A percentile compares a stretch with the other conserved stretches of the same genome.
phyloP scores from a whole-genome alignment of 345 rosid species.

The Cardamine occulta region DNA sequence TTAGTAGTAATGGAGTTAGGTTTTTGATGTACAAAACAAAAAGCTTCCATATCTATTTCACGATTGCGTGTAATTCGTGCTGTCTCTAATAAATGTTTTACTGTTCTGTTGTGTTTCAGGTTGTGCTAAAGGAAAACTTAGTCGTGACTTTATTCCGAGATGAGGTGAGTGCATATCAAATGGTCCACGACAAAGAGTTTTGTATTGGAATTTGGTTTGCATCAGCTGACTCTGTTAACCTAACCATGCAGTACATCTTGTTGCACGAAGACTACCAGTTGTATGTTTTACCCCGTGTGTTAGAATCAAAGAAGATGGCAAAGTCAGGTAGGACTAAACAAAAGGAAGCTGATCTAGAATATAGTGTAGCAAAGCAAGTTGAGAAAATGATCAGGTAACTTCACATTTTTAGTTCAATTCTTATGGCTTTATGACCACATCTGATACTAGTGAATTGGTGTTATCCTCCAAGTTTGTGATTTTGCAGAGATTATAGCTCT shows the following conservation, averaged over 20 bases:
- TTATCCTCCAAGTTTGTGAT: slow-evolving; percentile 6
- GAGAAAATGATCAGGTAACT: slow-evolving; percentile 94
- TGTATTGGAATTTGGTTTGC: slow-evolving; percentile 12
- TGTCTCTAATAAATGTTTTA: slow-evolving; percentile 7
- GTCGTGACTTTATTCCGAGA: slow-evolving; percentile 86
- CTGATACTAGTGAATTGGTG: slow-evolving; percentile 16
- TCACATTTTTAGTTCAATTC: neutral
- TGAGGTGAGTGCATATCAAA: slow-evolving; percentile 63
- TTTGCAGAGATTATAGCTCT: slow-evolving; percentile 19
- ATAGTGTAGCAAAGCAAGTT: slow-evolving; percentile 98
- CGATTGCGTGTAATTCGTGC: slow-evolving; percentile 19
- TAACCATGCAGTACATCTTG: slow-evolving; percentile 68
- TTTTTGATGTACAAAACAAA: slow-evolving; percentile 15
- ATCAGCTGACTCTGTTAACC: slow-evolving; percentile 44
- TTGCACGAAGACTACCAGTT: slow-evolving; percentile 97
- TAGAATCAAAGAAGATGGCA: slow-evolving; percentile 98
- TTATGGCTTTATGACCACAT: slow-evolving; percentile 20
- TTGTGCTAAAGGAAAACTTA: slow-evolving; percentile 92
- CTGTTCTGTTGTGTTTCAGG: slow-evolving; percentile 55
- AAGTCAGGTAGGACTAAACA: slow-evolving; percentile 94
- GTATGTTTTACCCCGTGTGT: slow-evolving; percentile 92
- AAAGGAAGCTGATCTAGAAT: slow-evolving; percentile 94
- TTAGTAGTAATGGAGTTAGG: neutral
- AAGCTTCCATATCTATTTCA: slow-evolving; percentile 7
- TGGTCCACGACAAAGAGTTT: slow-evolving; percentile 23